phyloP scores from a whole-genome alignment of 2,329 filamentous ascomycete species.

The Lachnellula cervina region DNA sequence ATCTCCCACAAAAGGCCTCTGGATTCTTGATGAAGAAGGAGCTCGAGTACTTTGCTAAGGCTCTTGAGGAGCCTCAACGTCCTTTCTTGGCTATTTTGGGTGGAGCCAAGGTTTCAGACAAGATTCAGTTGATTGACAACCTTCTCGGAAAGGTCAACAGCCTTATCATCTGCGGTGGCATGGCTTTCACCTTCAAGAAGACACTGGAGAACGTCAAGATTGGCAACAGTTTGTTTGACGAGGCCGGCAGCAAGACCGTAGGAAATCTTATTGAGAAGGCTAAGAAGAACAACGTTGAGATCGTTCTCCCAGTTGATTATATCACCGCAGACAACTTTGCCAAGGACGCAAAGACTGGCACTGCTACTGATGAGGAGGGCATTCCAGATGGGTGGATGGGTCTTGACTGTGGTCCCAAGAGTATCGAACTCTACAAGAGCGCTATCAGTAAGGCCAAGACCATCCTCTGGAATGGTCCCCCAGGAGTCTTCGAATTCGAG shows the following conservation, averaged over 20 bases:
- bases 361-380: constrained; percentile 78
- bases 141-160: constrained; percentile 96
- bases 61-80: constrained; percentile 84
- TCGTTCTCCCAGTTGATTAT: constrained; percentile 92
- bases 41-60: constrained; percentile 98
- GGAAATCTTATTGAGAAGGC: constrained; percentile 87
- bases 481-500: constrained; percentile 96
- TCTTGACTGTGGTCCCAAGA: constrained; percentile 89
- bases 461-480: constrained; percentile 97
- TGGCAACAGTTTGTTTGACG: constrained; percentile 86
- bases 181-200: constrained; percentile 99
- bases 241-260: constrained; percentile 89
- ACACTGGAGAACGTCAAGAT: constrained; percentile 88
- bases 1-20: constrained; percentile 93
- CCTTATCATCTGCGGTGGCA: constrained; percentile 92
- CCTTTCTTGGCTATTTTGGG: constrained; percentile 98
- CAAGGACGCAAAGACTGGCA: constrained; percentile 73
- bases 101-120: constrained; percentile 97
- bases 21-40: constrained; percentile 99
- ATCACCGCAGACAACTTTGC: constrained; percentile 94
- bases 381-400: constrained; percentile 99
- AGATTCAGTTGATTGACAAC: constrained; percentile 99
- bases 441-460: constrained; percentile 87
- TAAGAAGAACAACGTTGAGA: constrained; percentile 91
- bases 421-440: constrained; percentile 79